Percentiles rank a stretch among this genome's conserved stretches.
Evolutionary conservation across 2,329 filamentous ascomycete species (phyloP).

Genomic region (Cercospora beticola): DNA sequence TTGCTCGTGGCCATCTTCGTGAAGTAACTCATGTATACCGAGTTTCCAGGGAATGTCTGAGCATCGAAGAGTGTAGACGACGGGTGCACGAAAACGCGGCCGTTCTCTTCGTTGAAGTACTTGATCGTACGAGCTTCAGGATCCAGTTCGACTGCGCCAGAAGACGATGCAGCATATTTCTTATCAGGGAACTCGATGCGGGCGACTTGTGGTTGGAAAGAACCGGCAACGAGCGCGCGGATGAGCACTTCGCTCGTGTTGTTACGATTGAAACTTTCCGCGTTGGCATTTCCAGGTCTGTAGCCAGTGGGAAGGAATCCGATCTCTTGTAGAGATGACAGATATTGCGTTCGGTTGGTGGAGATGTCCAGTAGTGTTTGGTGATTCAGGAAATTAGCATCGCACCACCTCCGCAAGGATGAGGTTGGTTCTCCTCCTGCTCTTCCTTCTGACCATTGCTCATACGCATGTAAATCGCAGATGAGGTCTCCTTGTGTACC

Average conservation of each 20-base stretch:
- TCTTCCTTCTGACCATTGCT: slow-evolving; percentile 72
- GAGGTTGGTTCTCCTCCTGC: slow-evolving; percentile 57
- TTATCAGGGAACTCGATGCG: slow-evolving; percentile 93
- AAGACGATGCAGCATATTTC: slow-evolving; percentile 84
- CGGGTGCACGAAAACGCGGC: slow-evolving; percentile 89
- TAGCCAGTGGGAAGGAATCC: slow-evolving; percentile 61
- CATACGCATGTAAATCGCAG: slow-evolving; percentile 80
- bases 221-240: slow-evolving; percentile 51
- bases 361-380: slow-evolving; percentile 85
- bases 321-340: slow-evolving; percentile 79
- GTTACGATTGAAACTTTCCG: slow-evolving; percentile 48
- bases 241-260: slow-evolving; percentile 49
- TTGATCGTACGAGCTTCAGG: slow-evolving; percentile 90
- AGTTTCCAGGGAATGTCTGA: slow-evolving; percentile 72
- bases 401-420: slow-evolving; percentile 74
- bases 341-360: slow-evolving; percentile 81
- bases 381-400: slow-evolving; percentile 78
- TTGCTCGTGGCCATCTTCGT: slow-evolving; percentile 89
- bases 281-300: slow-evolving; percentile 30
- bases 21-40: slow-evolving; percentile 84
- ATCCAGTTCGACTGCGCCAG: slow-evolving; percentile 87
- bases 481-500: slow-evolving; percentile 79
- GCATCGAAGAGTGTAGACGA: slow-evolving; percentile 81
- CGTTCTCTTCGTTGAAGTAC: slow-evolving; percentile 81
- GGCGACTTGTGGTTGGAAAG: slow-evolving; percentile 75